Base-by-base conservation (phyloP, 1,284 basidiomycete species). In the Cryptococcus sp. region DNA sequence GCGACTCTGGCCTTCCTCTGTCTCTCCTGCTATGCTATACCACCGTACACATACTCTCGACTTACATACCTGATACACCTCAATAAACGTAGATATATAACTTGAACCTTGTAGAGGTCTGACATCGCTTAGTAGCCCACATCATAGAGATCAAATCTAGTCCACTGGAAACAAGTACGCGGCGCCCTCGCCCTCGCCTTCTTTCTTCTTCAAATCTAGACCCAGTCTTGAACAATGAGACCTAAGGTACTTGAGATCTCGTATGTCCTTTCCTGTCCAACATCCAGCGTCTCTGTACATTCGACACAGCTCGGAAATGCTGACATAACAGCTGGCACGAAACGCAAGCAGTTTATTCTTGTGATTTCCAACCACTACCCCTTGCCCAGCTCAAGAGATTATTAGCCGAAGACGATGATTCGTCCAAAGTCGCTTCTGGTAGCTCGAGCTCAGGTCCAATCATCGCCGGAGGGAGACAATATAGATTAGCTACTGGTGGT, bases 401-500 rank as follows among this genome's bases (percentile, higher is more conserved):
- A 19, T 63, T 79, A 34, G 49, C 56, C 40, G 60, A 67, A 31
- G 61, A 70, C 21, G 60, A 67, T 22, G 59, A 63, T 40, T 53
- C 60, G 42, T 61, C 61, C 32, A 58, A 62, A 24, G 54, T 48
- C 49, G 21, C 11, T 9, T 18, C n/a, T 25, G 18, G 37, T 21
- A 40, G 14, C 14, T 40, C 37, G 7, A 40, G 37, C 46, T 41
- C 48, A 46, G 49, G 42, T 32, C 34, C 57, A 10, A 45, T 60
- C 10, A 54, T 59, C 13, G 64, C 73, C 18, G 76, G 74, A 13
- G 76, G 74, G 3, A 76, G 78, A 53, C 80, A 85, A 47, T 98
- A 96, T 79, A 82, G 88, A 58, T 78, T 98, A 9, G 94, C 93
- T 0, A 98, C 96, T 0, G 92, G 87, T 10, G 94, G 94, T 44